A percentile compares a stretch with the other conserved stretches of the same genome.
These are phyloP conservation scores for Galeopsis tetrahit DNA, from an alignment of 257 asterid genomes.

Conservation along the genomic window DNA sequence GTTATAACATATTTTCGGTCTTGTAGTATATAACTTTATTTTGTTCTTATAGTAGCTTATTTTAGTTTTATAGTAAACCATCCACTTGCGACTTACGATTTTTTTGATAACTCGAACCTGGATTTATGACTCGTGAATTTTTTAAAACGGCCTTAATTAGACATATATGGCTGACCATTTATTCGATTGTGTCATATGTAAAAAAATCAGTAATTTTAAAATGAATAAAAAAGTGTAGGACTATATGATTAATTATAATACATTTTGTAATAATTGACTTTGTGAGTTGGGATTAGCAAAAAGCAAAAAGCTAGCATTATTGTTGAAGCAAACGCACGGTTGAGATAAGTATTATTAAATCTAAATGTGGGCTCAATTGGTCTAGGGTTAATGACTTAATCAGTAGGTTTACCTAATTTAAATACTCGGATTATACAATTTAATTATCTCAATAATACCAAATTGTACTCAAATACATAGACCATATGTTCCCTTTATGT, in stretches of 20 bases:
- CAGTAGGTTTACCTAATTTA: conserved; percentile 50
- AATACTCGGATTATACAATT: conserved; percentile 21
- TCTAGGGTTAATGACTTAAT: conserved; percentile 37
- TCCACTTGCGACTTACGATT: too few species aligned
- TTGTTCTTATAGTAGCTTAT: too few species aligned
- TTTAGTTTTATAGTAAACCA: too few species aligned
- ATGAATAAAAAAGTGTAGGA: not conserved
- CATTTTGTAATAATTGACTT: conserved; percentile 13
- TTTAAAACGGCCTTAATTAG: too few species aligned
- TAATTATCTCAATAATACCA: conserved; percentile 14
- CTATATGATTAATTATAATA: not conserved
- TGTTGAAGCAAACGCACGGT: conserved; percentile 39
- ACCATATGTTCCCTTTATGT: conserved; percentile 48
- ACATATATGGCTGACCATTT: too few species aligned
- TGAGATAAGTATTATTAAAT: conserved; percentile 26
- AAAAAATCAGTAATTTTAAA: not conserved
- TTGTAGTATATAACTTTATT: too few species aligned
- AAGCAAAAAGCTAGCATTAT: conserved; percentile 31
- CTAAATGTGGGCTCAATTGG: conserved; percentile 37
- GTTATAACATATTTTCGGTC: too few species aligned
- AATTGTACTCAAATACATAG: conserved; percentile 29
- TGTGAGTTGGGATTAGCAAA: conserved; percentile 34
- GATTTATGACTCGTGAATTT: too few species aligned
- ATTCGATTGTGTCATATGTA: too few species aligned
- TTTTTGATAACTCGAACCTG: too few species aligned